Conservation (phyloP, 208 protist genomes). For the Trichomonas tenax region DNA sequence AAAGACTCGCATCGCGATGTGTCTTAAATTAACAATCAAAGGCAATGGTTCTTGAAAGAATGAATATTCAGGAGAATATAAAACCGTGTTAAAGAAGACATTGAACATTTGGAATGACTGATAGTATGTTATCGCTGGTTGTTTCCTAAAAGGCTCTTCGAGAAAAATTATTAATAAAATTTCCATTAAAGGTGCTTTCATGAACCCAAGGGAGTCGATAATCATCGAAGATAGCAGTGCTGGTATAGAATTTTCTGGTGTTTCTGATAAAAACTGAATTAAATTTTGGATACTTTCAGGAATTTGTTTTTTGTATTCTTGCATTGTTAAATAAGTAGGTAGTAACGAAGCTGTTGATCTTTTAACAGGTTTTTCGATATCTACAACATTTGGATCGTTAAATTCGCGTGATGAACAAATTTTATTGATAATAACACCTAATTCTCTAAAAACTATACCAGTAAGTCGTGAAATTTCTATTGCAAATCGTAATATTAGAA, state of each 20-base stretch:
- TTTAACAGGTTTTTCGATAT: background rate
- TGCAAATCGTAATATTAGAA: background rate
- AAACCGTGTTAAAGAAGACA: background rate
- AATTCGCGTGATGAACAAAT: background rate
- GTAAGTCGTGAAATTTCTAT: background rate
- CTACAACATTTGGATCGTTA: background rate
- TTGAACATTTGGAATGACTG: background rate
- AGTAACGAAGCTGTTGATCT: background rate
- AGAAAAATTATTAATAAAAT: background rate
- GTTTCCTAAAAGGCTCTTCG: background rate
- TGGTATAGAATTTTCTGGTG: background rate
- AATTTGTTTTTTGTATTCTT: background rate
- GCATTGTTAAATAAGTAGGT: background rate
- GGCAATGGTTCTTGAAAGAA: background rate
- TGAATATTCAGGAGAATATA: background rate
- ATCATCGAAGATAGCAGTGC: background rate
- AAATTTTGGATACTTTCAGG: background rate
- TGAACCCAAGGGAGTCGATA: background rate
- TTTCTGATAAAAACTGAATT: background rate
- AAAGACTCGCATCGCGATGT: background rate
- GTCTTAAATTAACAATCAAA: background rate
- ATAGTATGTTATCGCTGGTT: background rate
- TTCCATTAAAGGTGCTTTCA: background rate
- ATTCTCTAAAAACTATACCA: background rate
- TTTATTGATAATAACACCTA: background rate